phyloP scores from a whole-genome alignment of 1,139 yeast species.

The Taphrina pruni region DNA sequence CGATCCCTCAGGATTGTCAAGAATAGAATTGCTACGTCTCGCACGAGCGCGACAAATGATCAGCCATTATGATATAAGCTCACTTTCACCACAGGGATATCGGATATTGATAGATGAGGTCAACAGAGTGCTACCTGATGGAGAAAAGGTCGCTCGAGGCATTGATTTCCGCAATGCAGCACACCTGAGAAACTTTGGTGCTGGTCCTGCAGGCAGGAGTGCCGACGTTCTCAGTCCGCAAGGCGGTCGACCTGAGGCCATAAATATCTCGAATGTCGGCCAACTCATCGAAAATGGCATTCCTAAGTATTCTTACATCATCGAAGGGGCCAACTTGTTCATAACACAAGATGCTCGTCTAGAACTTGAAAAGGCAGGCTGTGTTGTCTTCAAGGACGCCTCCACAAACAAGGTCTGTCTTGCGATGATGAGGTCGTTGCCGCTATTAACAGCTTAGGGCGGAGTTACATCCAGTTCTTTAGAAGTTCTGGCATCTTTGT shows the following conservation, averaged over 20 bases:
- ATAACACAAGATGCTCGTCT: conserved; percentile 93
- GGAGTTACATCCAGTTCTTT: conserved; percentile 97
- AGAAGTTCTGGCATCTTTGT: conserved; percentile 92
- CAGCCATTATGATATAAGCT: conserved; percentile 67
- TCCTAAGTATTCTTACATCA: conserved; percentile 80
- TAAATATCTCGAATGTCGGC: conserved; percentile 82
- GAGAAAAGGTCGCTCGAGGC: conserved; percentile 77
- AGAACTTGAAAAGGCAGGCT: conserved; percentile 82
- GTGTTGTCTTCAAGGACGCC: conserved; percentile 89
- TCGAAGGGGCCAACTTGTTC: conserved; percentile 96
- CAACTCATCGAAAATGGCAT: conserved; percentile 78
- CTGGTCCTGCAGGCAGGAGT: conserved; percentile 63
- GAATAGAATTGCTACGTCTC: conserved; percentile 73
- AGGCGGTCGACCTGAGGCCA: conserved; percentile 98
- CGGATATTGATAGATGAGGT: conserved; percentile 84
- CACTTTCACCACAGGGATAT: conserved; percentile 77
- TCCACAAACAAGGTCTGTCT: conserved; percentile 74
- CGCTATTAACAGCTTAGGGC: conserved; percentile 57
- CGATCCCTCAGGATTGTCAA: conserved; percentile 88
- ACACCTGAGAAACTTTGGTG: conserved; percentile 62
- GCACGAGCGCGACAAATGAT: conserved; percentile 82
- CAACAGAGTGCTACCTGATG: conserved; percentile 78
- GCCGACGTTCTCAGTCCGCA: conserved; percentile 89
- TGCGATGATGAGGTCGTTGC: background rate
- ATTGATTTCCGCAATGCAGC: conserved; percentile 89